Conservation (phyloP, 1,284 basidiomycete genomes). For the Sporisorium iseilematis-ciliati region DNA sequence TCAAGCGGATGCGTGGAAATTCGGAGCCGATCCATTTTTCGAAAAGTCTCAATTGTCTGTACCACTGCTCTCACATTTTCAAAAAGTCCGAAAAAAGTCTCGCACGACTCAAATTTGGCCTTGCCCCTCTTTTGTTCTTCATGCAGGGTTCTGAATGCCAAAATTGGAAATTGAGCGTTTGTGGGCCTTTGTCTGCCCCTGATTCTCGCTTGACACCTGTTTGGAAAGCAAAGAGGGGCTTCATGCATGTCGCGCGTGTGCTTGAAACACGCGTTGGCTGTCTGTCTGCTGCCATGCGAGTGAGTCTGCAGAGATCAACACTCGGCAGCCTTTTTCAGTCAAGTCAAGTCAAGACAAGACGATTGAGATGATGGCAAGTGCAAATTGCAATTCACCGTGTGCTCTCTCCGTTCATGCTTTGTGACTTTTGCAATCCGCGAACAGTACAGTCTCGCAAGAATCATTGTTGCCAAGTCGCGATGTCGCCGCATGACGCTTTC, state of each 20-base stretch:
- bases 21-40: slow-evolving; percentile 23
- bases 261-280: not conserved
- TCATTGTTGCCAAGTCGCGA: too few relatives aligned
- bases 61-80: not conserved
- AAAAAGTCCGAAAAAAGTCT: not conserved
- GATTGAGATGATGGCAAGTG: not conserved
- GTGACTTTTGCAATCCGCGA: too few relatives aligned
- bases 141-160: slow-evolving; percentile 8
- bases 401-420: too few relatives aligned
- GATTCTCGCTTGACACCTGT: slow-evolving; percentile 10
- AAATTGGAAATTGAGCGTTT: not conserved
- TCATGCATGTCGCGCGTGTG: slow-evolving; percentile 22
- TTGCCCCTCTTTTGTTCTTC: not conserved
- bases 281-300: not conserved
- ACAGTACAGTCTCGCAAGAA: too few relatives aligned
- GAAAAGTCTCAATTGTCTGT: not conserved
- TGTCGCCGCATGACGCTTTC: too few relatives aligned
- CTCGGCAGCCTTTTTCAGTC: not conserved
- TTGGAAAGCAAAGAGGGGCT: slow-evolving; percentile 25
- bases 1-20: slow-evolving; percentile 18
- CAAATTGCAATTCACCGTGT: too few relatives aligned
- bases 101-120: not conserved
- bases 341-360: too few relatives aligned
- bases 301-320: slow-evolving; percentile 22
- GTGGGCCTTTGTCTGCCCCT: slow-evolving; percentile 12